Base-by-base conservation (phyloP, 1,284 basidiomycete species). In the Ustilago loliicola region DNA sequence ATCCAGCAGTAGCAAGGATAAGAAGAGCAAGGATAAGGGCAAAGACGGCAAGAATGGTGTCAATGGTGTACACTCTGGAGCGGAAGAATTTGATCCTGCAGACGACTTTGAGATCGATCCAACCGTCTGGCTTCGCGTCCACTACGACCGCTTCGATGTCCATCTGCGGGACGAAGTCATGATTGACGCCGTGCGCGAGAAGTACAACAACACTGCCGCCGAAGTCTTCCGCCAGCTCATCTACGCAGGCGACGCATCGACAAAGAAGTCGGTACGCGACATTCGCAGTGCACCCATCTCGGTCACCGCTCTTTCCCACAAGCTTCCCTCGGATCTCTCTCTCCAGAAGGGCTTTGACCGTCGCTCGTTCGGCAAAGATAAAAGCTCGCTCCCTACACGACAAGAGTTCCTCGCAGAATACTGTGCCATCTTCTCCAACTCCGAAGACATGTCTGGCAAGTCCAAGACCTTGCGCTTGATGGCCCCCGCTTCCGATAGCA, bases 91-190 rank as follows among this genome's bases (percentile, higher is more conserved):
- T 38, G 76, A 79, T 29, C 72, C 77, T 7, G 67, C 60, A 34
- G 72, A 79, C 38, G 73, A 68, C 48, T 70, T 67, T 25, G 79
- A 79, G 3, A 80, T 82, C 47, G 82, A 82, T 54, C 67, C 77
- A 23, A 88, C 88, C 3, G 89, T 92, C 25, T 92, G 92, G 87
- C 93, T 95, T 84, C 91, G 93, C 52, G 90, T 98, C 61, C 95
- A 97, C 87, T 93, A 92, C 83, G 93, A 96, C 79, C 92, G 91
- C 78, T 96, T 96, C 87, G 92, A 94, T 79, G 89, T 95, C 36
- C 92, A 94, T 80, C 91, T 98, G 56, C 92, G 96, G 38, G 96
- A 97, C 87, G 90, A 92, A 86, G 52, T 77, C 38, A 73, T 82
- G 66, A 66, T 74, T 23, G 75, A 77, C 7, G 80, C 83, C 10